phyloP scores from a whole-genome alignment of 345 rosid species.

The Eucalyptus regnans region DNA sequence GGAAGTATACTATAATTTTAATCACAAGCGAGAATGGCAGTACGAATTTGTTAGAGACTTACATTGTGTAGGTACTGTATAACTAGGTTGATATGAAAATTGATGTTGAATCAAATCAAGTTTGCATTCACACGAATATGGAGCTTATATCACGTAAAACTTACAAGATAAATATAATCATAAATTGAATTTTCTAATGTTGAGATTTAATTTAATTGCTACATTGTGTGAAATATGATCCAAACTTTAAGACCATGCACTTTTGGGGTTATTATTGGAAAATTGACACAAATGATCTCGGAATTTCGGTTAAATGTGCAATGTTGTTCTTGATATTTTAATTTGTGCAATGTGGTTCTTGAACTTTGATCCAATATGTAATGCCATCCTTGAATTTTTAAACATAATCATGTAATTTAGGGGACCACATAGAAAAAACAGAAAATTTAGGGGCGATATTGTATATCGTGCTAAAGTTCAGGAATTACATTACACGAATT shows the following conservation, averaged over 20 bases:
- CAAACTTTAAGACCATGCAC: not conserved
- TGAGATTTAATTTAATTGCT: not conserved
- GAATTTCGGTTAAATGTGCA: not conserved
- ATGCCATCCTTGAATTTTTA: accelerated
- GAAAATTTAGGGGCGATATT: no score
- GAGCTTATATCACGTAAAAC: not conserved
- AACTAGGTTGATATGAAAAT: not conserved
- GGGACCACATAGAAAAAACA: not conserved
- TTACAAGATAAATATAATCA: not conserved
- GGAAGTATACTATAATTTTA: not conserved
- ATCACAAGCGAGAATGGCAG: not conserved
- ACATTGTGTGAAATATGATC: not conserved
- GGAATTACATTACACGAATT: accelerated
- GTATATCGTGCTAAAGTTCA: no score
- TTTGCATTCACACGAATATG: not conserved
- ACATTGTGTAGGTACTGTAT: not conserved
- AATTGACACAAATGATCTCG: not conserved
- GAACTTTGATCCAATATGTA: no score
- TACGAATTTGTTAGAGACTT: not conserved
- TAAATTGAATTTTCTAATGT: not conserved
- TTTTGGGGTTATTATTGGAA: not conserved
- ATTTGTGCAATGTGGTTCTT: no score
- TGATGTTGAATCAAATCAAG: not conserved
- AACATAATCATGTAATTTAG: no score
- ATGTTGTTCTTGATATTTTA: no score